phyloP scores from a whole-genome alignment of 2,329 filamentous ascomycete genomes.

The Apiospora aurea region DNA sequence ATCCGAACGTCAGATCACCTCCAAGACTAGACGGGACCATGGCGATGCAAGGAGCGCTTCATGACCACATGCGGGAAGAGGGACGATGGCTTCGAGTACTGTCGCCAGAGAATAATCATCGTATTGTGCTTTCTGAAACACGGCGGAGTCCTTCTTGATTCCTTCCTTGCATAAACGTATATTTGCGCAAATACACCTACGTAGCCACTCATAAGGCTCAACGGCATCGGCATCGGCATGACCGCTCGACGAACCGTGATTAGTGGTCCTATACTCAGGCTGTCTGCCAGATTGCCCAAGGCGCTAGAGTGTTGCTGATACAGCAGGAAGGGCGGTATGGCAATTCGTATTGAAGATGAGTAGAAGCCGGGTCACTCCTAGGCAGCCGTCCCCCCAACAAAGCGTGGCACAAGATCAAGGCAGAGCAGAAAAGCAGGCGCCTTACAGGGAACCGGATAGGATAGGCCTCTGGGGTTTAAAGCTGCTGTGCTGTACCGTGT shows the following conservation, averaged over 20 bases:
- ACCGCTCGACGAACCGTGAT: neutral
- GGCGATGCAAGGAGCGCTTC: constrained; percentile 21
- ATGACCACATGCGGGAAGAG: constrained; percentile 1
- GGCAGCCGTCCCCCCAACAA: neutral
- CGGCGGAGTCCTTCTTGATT: constrained; percentile 25
- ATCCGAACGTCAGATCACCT: constrained; percentile 1
- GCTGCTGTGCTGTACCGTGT: neutral
- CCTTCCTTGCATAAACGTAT: constrained; percentile 23
- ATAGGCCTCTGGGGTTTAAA: neutral
- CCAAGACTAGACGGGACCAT: constrained; percentile 19
- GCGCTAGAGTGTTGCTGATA: neutral
- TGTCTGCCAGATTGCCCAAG: neutral
- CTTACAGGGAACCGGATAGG: constrained; percentile 5
- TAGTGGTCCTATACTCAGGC: constrained; percentile 1
- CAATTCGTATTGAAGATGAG: constrained; percentile 4
- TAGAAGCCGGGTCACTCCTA: neutral
- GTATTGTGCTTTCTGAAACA: constrained; percentile 24
- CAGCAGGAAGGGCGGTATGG: neutral
- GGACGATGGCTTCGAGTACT: neutral
- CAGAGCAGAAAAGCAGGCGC: constrained; percentile 26
- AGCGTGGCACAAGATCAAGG: constrained; percentile 1
- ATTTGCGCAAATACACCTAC: constrained; percentile 21
- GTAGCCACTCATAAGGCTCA: constrained; percentile 13
- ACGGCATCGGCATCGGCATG: neutral
- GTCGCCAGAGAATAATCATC: constrained; percentile 13